phyloP scores from a whole-genome alignment of 495 filamentous ascomycete genomes.

The Tuber borchii region DNA sequence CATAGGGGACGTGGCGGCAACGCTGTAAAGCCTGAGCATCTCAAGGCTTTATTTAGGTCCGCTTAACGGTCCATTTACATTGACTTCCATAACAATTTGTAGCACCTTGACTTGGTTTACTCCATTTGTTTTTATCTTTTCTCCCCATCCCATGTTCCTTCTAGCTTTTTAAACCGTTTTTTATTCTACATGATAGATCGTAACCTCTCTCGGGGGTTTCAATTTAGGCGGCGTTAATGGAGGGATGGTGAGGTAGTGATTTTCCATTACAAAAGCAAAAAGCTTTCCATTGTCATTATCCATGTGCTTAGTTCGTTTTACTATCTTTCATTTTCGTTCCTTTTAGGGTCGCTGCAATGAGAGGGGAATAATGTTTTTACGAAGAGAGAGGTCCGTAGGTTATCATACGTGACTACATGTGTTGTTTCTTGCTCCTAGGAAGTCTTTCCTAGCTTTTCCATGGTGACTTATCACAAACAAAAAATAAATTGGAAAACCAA shows the following conservation, averaged over 20 bases:
- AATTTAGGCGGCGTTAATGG: background rate
- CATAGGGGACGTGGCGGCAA: constrained; percentile 17
- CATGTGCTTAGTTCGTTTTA: background rate
- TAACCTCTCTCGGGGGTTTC: background rate
- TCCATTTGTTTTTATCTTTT: background rate
- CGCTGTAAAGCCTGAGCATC: background rate
- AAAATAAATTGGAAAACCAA: background rate
- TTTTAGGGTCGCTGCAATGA: background rate
- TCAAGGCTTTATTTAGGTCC: background rate
- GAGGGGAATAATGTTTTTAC: background rate
- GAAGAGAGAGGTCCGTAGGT: background rate
- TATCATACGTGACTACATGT: background rate
- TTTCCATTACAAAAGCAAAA: background rate
- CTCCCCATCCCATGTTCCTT: background rate
- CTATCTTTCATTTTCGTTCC: background rate
- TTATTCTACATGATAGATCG: background rate
- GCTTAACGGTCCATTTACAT: background rate
- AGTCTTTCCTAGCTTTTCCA: background rate
- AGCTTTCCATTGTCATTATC: background rate
- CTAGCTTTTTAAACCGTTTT: constrained; percentile 4
- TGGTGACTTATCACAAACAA: background rate
- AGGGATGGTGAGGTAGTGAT: background rate
- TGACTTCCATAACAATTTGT: background rate
- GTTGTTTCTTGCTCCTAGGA: background rate
- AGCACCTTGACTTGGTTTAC: background rate